Conservation (phyloP, 1,139 yeast genomes). For the Fermentozyma sake region DNA sequence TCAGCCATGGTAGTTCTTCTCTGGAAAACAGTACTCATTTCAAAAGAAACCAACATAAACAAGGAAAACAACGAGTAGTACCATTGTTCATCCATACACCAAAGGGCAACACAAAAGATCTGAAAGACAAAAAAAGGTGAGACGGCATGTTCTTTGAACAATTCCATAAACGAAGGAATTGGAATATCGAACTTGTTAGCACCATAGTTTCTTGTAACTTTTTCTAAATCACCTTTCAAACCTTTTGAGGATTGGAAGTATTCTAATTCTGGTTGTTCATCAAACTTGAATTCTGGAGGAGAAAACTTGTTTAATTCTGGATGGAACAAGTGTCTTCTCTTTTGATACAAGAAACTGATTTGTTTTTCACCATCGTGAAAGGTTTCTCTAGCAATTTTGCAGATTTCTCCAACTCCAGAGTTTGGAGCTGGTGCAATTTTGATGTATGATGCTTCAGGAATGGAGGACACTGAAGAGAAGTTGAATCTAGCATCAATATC, state of each 20-base stretch:
- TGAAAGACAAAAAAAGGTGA: slow-evolving; percentile 98
- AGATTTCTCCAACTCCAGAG: slow-evolving; percentile 81
- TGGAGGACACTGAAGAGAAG: slow-evolving; percentile 46
- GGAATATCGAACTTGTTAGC: slow-evolving; percentile 89
- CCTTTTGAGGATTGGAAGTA: slow-evolving; percentile 65
- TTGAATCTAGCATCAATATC: slow-evolving; percentile 69
- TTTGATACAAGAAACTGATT: slow-evolving; percentile 79
- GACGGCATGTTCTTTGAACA: slow-evolving; percentile 95
- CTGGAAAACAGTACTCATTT: slow-evolving; percentile 91
- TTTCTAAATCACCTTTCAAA: slow-evolving; percentile 53
- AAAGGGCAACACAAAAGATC: slow-evolving; percentile 88
- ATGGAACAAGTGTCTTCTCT: slow-evolving; percentile 81
- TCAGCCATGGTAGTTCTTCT: slow-evolving; percentile 92
- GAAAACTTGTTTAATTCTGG: slow-evolving; percentile 51
- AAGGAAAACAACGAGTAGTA: slow-evolving; percentile 87
- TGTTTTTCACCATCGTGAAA: slow-evolving; percentile 60
- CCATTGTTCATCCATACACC: slow-evolving; percentile 98
- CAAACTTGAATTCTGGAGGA: slow-evolving; percentile 80
- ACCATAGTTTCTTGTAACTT: slow-evolving; percentile 65
- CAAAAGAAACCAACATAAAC: slow-evolving; percentile 90
- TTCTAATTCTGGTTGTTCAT: slow-evolving; percentile 54
- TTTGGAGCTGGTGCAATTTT: slow-evolving; percentile 80
- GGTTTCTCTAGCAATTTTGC: slow-evolving; percentile 53
- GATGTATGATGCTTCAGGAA: slow-evolving; percentile 65
- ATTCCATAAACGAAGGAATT: slow-evolving; percentile 82